Evolutionary conservation across 805 yeast genomes (phyloP).

Genomic region (Candida railenensis): DNA sequence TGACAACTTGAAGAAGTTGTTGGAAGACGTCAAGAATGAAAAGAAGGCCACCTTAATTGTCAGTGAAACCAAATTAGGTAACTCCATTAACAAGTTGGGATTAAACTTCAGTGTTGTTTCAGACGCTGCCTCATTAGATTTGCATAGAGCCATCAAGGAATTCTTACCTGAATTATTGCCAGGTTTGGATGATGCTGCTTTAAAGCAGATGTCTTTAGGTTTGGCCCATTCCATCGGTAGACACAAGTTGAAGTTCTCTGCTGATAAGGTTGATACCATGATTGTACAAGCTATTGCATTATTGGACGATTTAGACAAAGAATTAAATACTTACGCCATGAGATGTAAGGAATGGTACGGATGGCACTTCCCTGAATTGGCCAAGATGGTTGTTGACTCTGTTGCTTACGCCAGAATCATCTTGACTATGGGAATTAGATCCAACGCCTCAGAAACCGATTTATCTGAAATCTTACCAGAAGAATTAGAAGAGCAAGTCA

Average conservation of each 20-base stretch:
- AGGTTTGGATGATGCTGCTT: slow-evolving; percentile 80
- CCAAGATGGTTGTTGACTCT: slow-evolving; percentile 93
- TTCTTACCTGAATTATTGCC: slow-evolving; percentile 92
- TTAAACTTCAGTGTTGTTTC: slow-evolving; percentile 84
- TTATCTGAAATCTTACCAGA: slow-evolving; percentile 52
- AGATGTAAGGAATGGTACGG: slow-evolving; percentile 99
- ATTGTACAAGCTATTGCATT: slow-evolving; percentile 98
- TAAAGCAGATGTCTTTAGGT: slow-evolving; percentile 95
- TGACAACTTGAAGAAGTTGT: slow-evolving; percentile 71
- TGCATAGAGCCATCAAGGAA: slow-evolving; percentile 93
- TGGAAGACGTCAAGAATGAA: slow-evolving; percentile 73
- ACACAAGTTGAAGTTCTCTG: slow-evolving; percentile 94
- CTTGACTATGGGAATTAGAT: slow-evolving; percentile 89
- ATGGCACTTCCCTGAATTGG: slow-evolving; percentile 99
- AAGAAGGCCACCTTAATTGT: slow-evolving; percentile 88
- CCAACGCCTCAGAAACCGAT: slow-evolving; percentile 88
- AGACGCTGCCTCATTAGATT: slow-evolving; percentile 92
- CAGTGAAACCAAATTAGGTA: slow-evolving; percentile 93
- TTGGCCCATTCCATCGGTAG: slow-evolving; percentile 98
- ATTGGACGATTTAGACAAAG: slow-evolving; percentile 95
- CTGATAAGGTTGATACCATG: slow-evolving; percentile 99
- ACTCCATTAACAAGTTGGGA: slow-evolving; percentile 92
- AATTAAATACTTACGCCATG: slow-evolving; percentile 97
- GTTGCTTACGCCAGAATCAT: slow-evolving; percentile 95
- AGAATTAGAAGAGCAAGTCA: slow-evolving; percentile 58